Evolutionary conservation across 2,329 filamentous ascomycete genomes (phyloP).

Genomic region (Grosmannia penicillata): DNA sequence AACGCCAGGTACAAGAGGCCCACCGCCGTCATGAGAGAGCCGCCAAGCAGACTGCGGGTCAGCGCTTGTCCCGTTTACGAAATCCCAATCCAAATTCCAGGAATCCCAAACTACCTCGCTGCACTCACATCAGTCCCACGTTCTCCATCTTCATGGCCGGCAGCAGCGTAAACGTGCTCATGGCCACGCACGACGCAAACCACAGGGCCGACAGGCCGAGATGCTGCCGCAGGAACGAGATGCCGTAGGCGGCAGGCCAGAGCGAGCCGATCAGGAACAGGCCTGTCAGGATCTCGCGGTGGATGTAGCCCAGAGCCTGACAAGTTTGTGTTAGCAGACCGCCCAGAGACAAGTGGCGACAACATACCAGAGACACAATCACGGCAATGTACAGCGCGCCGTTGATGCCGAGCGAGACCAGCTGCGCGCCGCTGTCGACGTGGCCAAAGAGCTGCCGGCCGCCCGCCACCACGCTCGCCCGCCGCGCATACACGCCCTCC

Average conservation of each 20-base stretch:
- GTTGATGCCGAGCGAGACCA: slow-evolving; percentile 48
- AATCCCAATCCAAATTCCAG: background rate
- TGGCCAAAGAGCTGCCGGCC: slow-evolving; percentile 54
- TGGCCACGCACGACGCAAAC: slow-evolving; percentile 60
- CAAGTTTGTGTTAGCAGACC: background rate
- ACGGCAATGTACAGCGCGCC: slow-evolving; percentile 53
- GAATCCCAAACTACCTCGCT: background rate
- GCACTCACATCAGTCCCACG: slow-evolving; percentile 52
- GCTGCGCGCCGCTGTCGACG: slow-evolving; percentile 38
- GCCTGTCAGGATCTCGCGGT: slow-evolving; percentile 71
- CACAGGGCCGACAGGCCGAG: slow-evolving; percentile 51
- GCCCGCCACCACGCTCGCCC: slow-evolving; percentile 54
- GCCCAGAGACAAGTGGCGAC: slow-evolving; percentile 3
- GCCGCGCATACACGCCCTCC: slow-evolving; percentile 81
- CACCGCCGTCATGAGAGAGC: slow-evolving; percentile 59
- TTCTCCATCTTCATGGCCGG: slow-evolving; percentile 77
- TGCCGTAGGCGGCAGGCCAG: slow-evolving; percentile 67
- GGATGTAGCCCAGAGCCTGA: slow-evolving; percentile 85
- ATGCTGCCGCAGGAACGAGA: slow-evolving; percentile 56
- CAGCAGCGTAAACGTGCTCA: slow-evolving; percentile 84
- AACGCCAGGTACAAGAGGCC: slow-evolving; percentile 69
- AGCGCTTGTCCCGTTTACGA: slow-evolving; percentile 1
- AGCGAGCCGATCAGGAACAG: slow-evolving; percentile 62
- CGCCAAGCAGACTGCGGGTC: slow-evolving; percentile 50
- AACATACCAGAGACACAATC: slow-evolving; percentile 58